Conservation (phyloP, 148 eudicot genomes). For the Bassia scoparia region DNA sequence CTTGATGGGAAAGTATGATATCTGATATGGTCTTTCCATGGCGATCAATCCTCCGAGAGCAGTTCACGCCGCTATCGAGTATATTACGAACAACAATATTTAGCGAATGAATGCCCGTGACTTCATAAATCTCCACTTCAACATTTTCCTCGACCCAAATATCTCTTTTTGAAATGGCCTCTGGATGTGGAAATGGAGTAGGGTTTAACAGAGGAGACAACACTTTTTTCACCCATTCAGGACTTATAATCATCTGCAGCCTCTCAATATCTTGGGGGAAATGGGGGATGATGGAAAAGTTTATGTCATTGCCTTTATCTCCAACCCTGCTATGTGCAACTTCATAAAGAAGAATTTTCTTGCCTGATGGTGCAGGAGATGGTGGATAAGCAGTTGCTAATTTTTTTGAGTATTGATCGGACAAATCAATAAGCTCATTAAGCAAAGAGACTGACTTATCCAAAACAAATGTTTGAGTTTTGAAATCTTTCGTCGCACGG, state of each 20-base stretch:
- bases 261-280: conserved; percentile 59
- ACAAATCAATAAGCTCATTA: conserved; percentile 21
- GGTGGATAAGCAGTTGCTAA: conserved; percentile 18
- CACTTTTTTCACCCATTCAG: conserved; percentile 70
- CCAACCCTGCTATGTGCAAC: conserved; percentile 92
- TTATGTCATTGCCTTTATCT: conserved; percentile 93
- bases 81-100: conserved; percentile 83
- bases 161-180: conserved; percentile 51
- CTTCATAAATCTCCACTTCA: conserved; percentile 80
- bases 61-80: conserved; percentile 92
- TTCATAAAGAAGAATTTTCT: conserved; percentile 52
- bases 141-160: conserved; percentile 66
- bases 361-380: conserved; percentile 56
- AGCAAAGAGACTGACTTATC: conserved; percentile 15
- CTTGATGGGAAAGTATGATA: conserved; percentile 65
- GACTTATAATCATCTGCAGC: conserved; percentile 62
- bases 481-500: conserved; percentile 3
- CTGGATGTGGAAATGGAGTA: conserved; percentile 52
- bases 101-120: conserved; percentile 58
- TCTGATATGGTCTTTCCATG: conserved; percentile 91
- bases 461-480: conserved; percentile 1
- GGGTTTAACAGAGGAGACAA: conserved; percentile 55
- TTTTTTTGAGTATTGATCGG: conserved; percentile 19
- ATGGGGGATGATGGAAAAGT: conserved; percentile 88
- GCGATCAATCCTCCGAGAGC: conserved; percentile 87